Conservation (phyloP, 176 grass and related monocot species). For the Musa schizocarpa region DNA sequence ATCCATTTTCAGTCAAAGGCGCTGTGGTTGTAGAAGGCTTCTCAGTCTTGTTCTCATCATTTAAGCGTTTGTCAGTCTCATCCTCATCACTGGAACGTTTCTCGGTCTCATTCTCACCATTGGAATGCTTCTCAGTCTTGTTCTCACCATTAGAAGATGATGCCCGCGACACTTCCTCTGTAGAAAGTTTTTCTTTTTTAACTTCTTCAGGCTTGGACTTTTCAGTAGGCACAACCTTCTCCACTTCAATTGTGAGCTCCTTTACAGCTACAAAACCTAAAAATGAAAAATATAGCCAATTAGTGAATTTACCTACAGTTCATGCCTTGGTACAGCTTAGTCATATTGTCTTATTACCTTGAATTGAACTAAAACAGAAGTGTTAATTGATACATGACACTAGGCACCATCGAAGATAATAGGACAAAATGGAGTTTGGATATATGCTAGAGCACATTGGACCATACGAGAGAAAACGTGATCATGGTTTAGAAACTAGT, state of each 20-base stretch:
- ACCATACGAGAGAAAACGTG: background rate
- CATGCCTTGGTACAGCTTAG: background rate
- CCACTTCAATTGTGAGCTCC: slow-evolving; percentile 87
- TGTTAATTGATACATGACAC: background rate
- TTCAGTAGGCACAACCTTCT: slow-evolving; percentile 35
- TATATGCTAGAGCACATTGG: background rate
- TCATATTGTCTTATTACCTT: background rate
- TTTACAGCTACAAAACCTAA: slow-evolving; percentile 86
- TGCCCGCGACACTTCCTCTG: slow-evolving; percentile 20
- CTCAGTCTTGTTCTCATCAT: slow-evolving; percentile 46
- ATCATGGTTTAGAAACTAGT: background rate
- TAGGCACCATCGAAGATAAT: background rate
- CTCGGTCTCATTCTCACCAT: slow-evolving; percentile 45
- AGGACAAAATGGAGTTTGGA: background rate
- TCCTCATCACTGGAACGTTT: slow-evolving; percentile 31
- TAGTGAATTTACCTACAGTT: background rate
- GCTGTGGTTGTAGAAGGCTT: slow-evolving; percentile 35
- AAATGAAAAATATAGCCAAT: slow-evolving; percentile 25
- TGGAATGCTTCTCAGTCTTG: slow-evolving; percentile 40
- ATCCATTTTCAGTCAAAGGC: slow-evolving; percentile 35
- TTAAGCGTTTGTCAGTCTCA: slow-evolving; percentile 35
- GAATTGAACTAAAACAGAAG: background rate
- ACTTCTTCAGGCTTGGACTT: slow-evolving; percentile 38
- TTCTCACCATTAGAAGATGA: slow-evolving; percentile 36
- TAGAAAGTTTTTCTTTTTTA: slow-evolving; percentile 46